Conservation (phyloP, 2,329 filamentous ascomycete genomes). For the Trichoderma oligosporum region DNA sequence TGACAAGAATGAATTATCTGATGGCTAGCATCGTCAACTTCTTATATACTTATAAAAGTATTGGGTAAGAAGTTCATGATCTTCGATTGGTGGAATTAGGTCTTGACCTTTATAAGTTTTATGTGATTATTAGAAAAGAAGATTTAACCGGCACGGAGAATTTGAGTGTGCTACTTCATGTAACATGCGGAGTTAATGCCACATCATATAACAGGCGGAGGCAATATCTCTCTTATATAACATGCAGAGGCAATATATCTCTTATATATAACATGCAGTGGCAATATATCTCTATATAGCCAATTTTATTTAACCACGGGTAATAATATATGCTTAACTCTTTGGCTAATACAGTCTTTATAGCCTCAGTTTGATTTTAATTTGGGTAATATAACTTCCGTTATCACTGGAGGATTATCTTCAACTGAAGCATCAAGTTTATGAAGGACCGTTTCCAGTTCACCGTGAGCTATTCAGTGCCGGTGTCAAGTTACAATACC, state of each 20-base stretch:
- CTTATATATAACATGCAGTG: neutral
- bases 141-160: conserved; percentile 4
- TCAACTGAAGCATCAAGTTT: neutral
- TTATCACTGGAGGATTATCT: neutral
- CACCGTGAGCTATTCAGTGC: neutral
- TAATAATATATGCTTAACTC: conserved; percentile 2
- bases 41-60: neutral
- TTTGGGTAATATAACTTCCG: neutral
- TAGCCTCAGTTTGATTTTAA: neutral
- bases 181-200: too few relatives aligned
- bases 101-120: neutral
- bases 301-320: neutral
- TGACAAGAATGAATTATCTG: neutral
- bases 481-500: too few relatives aligned
- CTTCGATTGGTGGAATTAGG: neutral
- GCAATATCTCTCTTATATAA: neutral
- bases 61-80: neutral
- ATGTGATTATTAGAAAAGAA: neutral
- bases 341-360: conserved; percentile 4
- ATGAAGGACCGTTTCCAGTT: neutral
- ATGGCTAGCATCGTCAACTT: neutral
- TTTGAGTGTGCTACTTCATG: neutral
- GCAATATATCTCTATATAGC: neutral
- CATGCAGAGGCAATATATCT: neutral
- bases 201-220: neutral